These are phyloP conservation scores for Prunus fruticosa DNA, from an alignment of 306 rosid genomes.

Conservation along the genomic window DNA sequence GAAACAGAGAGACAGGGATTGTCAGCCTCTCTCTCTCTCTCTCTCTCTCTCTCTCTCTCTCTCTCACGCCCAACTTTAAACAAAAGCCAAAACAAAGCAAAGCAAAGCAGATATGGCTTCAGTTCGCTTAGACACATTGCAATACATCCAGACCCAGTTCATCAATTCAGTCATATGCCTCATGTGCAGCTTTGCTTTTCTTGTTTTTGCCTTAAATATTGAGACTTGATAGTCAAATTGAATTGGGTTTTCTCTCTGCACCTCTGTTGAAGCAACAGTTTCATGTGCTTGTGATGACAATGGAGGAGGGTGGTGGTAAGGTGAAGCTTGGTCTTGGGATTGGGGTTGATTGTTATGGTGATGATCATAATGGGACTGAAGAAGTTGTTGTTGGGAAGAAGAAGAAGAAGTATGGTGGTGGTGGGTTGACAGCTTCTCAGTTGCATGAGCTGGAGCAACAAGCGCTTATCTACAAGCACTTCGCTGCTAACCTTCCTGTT, in stretches of 20 bases:
- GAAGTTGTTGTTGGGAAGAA: background rate
- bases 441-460: slow-evolving; percentile 63
- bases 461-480: slow-evolving; percentile 50
- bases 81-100: background rate
- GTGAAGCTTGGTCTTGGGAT: slow-evolving; percentile 35
- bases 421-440: slow-evolving; percentile 47
- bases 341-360: slow-evolving; percentile 1
- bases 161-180: background rate
- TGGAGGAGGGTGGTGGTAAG: background rate
- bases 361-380: background rate
- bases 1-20: background rate
- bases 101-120: background rate
- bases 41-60: background rate
- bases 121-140: background rate
- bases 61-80: slow-evolving; percentile 5
- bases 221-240: background rate
- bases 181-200: background rate
- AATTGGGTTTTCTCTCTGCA: background rate
- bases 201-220: background rate
- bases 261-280: background rate
- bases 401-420: slow-evolving; percentile 15
- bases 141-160: background rate
- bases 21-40: background rate
- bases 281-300: background rate
- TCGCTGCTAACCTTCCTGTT: slow-evolving; percentile 44